Base-by-base conservation (phyloP, 2,329 filamentous ascomycete species). In the Penicillium sp. region DNA sequence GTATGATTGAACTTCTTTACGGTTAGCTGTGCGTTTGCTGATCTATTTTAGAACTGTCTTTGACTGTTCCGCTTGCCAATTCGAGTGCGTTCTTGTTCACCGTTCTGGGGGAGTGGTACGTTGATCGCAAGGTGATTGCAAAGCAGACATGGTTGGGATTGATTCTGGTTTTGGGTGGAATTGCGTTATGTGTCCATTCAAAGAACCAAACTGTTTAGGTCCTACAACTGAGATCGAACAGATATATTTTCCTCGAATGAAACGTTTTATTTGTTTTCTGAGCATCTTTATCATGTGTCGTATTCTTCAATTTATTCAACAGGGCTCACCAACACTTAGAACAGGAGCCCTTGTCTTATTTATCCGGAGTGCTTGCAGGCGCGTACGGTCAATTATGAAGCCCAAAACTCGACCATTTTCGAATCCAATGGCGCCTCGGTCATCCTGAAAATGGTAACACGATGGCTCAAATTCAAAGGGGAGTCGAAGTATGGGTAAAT, bases 61-160 rank as follows among this genome's bases (percentile, higher is more conserved):
- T 98, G 61, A 97, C 93, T 2, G 93, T 98, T 1, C 93, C 93
- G 1, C 95, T 98, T 61, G 93, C 93, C 1, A 98, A 98, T 70
- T 96, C 92, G 0, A 78, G 96, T 69, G 93, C 93, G 0, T 98
- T 98, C 66, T 76, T 98, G n/a, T 98, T 97, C 70, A 98, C 93
- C 0, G 93, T 97, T 2, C 70, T 97, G 13, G 93, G 93, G 1
- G 93, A 98, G 67, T 98, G 93, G 92, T 96, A 89, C 81, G 91
- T 93, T 1, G 93, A 97, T 68, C 86, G 86, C 59, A 98, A 97
- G 73, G 89, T 93, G 1, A 96, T 98, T 60, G 90, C 87, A 64
- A 84, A 86, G 80, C 91, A 93, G 73, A 96, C 91, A 0, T 91
- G 88, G 82, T 76, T 91, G 54, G 92, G 92, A 8, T 93, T 96